Conservation (phyloP, 2,329 filamentous ascomycete genomes). For the Diplodia sapinea region DNA sequence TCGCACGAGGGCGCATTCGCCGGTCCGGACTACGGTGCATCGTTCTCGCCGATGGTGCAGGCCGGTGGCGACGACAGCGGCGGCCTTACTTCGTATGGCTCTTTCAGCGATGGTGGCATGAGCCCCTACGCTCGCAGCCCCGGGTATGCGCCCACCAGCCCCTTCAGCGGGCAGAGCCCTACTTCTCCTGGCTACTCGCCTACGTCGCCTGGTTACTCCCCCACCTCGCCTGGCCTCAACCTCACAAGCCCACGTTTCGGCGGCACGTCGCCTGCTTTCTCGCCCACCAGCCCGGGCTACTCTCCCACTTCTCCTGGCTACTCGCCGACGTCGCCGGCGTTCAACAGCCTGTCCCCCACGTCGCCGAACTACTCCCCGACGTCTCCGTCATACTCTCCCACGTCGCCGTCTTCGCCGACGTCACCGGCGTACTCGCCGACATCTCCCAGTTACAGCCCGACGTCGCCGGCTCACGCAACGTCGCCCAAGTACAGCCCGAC, state of each 20-base stretch:
- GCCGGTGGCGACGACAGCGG: constrained; percentile 65
- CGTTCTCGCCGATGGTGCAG: constrained; percentile 77
- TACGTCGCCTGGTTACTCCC: constrained; percentile 65
- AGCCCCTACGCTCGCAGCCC: constrained; percentile 76
- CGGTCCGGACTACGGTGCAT: constrained; percentile 65
- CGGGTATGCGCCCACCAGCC: constrained; percentile 71
- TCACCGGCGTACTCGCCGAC: constrained; percentile 61
- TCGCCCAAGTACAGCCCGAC: constrained; percentile 67
- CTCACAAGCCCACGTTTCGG: constrained; percentile 60
- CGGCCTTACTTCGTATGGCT: constrained; percentile 70
- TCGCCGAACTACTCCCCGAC: constrained; percentile 67
- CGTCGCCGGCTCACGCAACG: constrained; percentile 58
- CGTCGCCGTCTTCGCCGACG: constrained; percentile 63
- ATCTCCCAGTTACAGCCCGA: constrained; percentile 59
- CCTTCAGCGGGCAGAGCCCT: constrained; percentile 65
- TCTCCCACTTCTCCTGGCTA: constrained; percentile 69
- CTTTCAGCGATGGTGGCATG: constrained; percentile 66
- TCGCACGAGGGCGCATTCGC: constrained; percentile 65
- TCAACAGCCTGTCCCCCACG: constrained; percentile 51
- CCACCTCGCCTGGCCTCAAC: constrained; percentile 60
- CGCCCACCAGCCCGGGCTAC: constrained; percentile 65
- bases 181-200: constrained; percentile 48
- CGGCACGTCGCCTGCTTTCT: constrained; percentile 31
- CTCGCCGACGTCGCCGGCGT: constrained; percentile 75
- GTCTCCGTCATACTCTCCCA: constrained; percentile 74